phyloP scores from a whole-genome alignment of 108 stramenopile species.

The Skeletonema costatum region DNA sequence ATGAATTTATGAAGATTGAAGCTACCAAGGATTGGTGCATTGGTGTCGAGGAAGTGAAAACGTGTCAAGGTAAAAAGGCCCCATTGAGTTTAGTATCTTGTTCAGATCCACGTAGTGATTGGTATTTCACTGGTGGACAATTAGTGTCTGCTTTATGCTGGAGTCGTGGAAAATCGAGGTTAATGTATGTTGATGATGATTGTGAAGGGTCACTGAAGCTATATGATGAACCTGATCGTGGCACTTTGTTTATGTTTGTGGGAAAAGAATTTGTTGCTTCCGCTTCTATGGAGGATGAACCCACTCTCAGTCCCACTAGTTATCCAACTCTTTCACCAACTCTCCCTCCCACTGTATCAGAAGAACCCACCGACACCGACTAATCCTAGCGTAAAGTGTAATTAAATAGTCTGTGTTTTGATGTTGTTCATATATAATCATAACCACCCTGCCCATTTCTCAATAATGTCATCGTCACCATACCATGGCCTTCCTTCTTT shows the following conservation, averaged over 20 bases:
- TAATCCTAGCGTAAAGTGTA: background rate
- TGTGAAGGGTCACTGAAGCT: background rate
- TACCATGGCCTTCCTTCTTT: slow-evolving; percentile 65
- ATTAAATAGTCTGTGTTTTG: background rate
- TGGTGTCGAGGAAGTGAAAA: background rate
- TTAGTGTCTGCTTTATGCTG: background rate
- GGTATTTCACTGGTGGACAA: background rate
- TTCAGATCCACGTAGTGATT: background rate
- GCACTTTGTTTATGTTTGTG: background rate
- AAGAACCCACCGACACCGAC: too few species aligned
- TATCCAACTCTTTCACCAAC: background rate
- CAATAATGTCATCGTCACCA: slow-evolving; percentile 60
- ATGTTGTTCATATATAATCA: slow-evolving; percentile 7
- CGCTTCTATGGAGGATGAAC: background rate
- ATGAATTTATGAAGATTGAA: background rate
- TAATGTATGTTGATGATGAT: background rate
- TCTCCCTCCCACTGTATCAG: background rate
- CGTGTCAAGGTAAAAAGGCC: background rate
- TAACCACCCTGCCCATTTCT: slow-evolving; percentile 61
- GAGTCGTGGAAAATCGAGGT: background rate
- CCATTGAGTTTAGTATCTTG: background rate
- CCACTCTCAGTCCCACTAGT: background rate
- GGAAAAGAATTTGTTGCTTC: background rate
- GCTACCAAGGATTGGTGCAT: background rate
- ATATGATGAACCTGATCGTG: background rate